Conservation (phyloP, 306 rosid genomes). For the Pterocarpus santalinus region DNA sequence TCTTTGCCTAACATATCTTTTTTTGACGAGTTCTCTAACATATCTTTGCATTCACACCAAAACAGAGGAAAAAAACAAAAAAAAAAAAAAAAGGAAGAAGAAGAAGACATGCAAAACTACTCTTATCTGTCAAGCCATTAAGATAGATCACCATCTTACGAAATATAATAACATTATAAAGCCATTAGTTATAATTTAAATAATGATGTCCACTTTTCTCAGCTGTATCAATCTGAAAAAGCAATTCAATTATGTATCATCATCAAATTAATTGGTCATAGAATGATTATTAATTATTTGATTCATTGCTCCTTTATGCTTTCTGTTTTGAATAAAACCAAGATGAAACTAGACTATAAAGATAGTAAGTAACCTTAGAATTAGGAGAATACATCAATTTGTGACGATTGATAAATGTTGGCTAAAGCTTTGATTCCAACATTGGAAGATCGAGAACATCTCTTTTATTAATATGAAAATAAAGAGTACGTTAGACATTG, state of each 20-base stretch:
- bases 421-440: slow-evolving; percentile 14
- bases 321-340: not conserved
- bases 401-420: not conserved
- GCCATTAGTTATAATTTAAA: slow-evolving; percentile 39
- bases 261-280: slow-evolving; percentile 49
- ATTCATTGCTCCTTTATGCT: slow-evolving; percentile 39
- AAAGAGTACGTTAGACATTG: not conserved
- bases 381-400: not conserved
- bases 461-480: not conserved
- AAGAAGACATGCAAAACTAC: not conserved
- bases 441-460: not conserved
- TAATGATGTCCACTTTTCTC: slow-evolving; percentile 49
- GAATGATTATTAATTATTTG: slow-evolving; percentile 49
- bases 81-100: not conserved
- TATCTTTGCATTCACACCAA: not conserved
- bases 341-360: slow-evolving; percentile 7
- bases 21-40: not conserved
- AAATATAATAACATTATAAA: slow-evolving; percentile 35
- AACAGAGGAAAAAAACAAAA: too few relatives aligned
- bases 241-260: slow-evolving; percentile 46
- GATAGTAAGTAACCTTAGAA: not conserved
- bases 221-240: slow-evolving; percentile 39
- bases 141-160: slow-evolving; percentile 28
- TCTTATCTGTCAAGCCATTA: slow-evolving; percentile 29
- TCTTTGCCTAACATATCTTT: not conserved